A percentile compares a stretch with the other conserved stretches of the same genome.
phyloP scores from a whole-genome alignment of 768 basidiomycete genomes.

The Stropharia rugosoannulata region DNA sequence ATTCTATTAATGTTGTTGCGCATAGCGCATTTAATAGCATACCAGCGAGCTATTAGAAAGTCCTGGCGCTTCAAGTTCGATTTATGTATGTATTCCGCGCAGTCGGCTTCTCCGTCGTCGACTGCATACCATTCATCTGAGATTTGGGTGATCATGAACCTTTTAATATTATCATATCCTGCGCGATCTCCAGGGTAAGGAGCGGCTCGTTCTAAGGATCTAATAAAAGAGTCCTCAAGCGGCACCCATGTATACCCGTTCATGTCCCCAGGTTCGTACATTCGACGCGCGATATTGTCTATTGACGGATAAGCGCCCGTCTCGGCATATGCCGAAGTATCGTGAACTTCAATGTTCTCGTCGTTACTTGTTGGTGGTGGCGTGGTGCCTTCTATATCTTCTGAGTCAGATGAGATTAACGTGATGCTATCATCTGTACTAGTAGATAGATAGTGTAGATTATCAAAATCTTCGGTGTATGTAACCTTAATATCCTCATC shows the following conservation, averaged over 20 bases:
- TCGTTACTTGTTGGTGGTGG: no score
- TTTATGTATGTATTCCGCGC: not conserved
- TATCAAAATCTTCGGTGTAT: no score
- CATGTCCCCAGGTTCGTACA: not conserved
- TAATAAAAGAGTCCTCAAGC: not conserved
- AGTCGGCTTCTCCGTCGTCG: not conserved
- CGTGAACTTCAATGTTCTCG: no score
- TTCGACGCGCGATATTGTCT: not conserved
- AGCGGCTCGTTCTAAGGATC: not conserved
- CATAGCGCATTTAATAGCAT: not conserved
- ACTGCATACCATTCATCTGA: not conserved
- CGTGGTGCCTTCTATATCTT: no score
- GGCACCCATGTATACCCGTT: not conserved
- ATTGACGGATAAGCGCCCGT: not conserved
- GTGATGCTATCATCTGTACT: no score
- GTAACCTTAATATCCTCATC: no score
- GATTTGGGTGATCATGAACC: not conserved
- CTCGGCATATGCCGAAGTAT: not conserved
- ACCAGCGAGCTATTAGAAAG: constrained; percentile 8
- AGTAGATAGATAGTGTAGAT: no score
- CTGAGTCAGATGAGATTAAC: no score
- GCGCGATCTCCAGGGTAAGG: not conserved
- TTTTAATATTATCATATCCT: not conserved
- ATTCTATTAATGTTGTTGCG: not conserved
- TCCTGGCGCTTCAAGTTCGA: not conserved